Conservation (phyloP, 306 rosid species). For the Fagus crenata region DNA sequence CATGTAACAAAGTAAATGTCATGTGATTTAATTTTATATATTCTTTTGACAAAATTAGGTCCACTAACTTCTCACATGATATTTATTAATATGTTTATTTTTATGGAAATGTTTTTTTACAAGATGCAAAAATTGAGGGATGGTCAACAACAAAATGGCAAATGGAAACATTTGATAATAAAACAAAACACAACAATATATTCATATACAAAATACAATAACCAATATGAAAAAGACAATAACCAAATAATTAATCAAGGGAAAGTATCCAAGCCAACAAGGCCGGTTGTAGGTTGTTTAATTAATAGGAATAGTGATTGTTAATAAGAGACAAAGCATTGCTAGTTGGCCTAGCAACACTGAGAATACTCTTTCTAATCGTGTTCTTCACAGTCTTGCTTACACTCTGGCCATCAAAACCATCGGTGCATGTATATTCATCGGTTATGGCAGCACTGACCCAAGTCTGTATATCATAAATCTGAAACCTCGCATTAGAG, state of each 20-base stretch:
- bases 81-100: no score
- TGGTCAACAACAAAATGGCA: neutral
- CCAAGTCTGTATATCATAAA: conserved; percentile 40
- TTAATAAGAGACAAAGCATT: conserved; percentile 28
- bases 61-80: no score
- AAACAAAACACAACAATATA: neutral
- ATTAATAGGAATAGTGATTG: neutral
- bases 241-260: neutral
- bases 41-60: no score
- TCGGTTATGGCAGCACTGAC: conserved; percentile 42
- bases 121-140: no score
- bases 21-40: no score
- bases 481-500: conserved; percentile 1
- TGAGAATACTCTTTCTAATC: neutral
- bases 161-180: neutral
- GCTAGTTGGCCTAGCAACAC: conserved; percentile 22
- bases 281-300: neutral
- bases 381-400: conserved; percentile 7
- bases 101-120: no score
- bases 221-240: neutral
- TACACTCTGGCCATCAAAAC: conserved; percentile 15
- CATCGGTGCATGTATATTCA: conserved; percentile 43
- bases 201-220: neutral
- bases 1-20: no score
- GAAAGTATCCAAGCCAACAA: neutral